phyloP scores from a whole-genome alignment of 345 rosid species.

The Heritiera fomes region DNA sequence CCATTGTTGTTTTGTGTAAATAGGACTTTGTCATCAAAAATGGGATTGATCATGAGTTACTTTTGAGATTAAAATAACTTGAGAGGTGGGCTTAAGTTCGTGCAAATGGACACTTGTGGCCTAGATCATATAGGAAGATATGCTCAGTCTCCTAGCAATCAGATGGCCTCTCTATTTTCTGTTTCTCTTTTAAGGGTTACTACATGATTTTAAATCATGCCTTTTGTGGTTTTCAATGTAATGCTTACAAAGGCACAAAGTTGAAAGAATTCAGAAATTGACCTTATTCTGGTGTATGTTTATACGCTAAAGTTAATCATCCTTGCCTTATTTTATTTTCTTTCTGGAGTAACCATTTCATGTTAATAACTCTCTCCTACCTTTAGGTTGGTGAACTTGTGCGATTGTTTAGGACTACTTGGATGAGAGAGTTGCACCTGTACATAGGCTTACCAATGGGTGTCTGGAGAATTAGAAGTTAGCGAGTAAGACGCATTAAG shows the following conservation, averaged over 20 bases:
- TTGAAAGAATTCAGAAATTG: neutral
- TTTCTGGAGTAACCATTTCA: neutral
- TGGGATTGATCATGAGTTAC: neutral
- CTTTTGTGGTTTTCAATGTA: neutral
- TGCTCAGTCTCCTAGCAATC: neutral
- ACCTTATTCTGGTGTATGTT: conserved; percentile 4
- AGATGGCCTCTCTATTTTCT: neutral
- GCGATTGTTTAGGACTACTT: neutral
- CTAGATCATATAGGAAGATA: neutral
- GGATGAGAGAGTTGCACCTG: neutral
- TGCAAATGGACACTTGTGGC: neutral
- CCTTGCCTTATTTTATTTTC: neutral
- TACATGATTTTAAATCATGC: neutral
- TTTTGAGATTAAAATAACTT: neutral
- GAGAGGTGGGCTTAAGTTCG: neutral
- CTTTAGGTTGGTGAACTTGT: neutral
- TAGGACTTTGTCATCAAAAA: neutral
- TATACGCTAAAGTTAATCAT: neutral
- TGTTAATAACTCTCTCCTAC: neutral
- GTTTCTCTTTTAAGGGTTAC: neutral
- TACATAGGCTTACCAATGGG: neutral
- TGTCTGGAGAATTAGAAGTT: neutral
- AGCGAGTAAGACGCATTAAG: neutral
- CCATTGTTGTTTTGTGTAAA: conserved; percentile 1
- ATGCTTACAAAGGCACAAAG: neutral